These are phyloP conservation scores for Annulohypoxylon bovei DNA, from an alignment of 495 filamentous ascomycete genomes.

Conservation along the genomic window DNA sequence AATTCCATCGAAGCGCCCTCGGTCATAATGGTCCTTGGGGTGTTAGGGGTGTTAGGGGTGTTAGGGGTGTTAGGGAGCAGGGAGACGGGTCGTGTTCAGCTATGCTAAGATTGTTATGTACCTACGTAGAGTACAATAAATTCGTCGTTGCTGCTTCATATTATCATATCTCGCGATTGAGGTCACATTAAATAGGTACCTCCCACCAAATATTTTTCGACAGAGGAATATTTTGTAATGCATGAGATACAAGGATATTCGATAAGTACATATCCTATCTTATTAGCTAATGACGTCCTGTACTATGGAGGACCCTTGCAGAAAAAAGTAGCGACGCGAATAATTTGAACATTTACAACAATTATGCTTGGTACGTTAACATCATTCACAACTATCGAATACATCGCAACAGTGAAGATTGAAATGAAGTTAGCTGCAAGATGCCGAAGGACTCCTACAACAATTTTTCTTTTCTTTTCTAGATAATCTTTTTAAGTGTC, in stretches of 20 bases:
- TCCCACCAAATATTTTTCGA: too few relatives aligned
- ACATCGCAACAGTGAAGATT: not conserved
- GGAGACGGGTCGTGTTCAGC: not conserved
- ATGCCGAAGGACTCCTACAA: not conserved
- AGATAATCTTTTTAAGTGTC: not conserved
- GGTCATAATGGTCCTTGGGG: not conserved
- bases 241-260: not conserved
- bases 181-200: not conserved
- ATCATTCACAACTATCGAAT: not conserved
- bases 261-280: not conserved
- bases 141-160: not conserved
- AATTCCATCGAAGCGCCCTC: not conserved
- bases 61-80: not conserved
- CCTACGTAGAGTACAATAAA: not conserved
- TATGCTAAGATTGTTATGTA: not conserved
- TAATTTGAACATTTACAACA: slow-evolving; percentile 5
- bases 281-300: slow-evolving; percentile 19
- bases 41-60: not conserved
- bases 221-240: too few relatives aligned
- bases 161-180: not conserved
- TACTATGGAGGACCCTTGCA: slow-evolving; percentile 5
- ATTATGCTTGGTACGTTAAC: not conserved
- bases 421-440: not conserved
- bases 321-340: slow-evolving; percentile 19
- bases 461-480: not conserved